These are phyloP conservation scores for Microbotryomycetes sp. DNA, from an alignment of 1,284 basidiomycete genomes.

Conservation along the genomic window DNA sequence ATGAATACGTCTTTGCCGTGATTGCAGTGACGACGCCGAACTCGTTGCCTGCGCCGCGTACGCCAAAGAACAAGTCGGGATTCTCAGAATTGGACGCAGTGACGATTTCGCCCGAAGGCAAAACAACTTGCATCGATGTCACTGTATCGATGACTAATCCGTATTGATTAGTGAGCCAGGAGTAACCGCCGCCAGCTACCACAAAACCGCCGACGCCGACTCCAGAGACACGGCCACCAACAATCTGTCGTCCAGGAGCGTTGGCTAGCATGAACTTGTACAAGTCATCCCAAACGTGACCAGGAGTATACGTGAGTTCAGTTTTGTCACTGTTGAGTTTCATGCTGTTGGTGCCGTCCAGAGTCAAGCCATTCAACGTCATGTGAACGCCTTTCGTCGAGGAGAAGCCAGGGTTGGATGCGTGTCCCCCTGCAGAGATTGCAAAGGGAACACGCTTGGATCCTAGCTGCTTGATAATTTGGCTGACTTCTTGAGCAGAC, in stretches of 20 bases:
- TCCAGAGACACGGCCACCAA: slow-evolving; percentile 51
- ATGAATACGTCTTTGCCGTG: slow-evolving; percentile 6
- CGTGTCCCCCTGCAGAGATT: slow-evolving; percentile 53
- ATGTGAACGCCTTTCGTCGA: slow-evolving; percentile 55
- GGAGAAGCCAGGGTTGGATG: slow-evolving; percentile 49
- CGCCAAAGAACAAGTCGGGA: slow-evolving; percentile 13
- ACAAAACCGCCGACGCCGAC: slow-evolving; percentile 23
- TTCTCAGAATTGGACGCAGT: slow-evolving; percentile 25
- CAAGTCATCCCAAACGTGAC: neutral
- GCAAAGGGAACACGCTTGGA: slow-evolving; percentile 3
- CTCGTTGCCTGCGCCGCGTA: slow-evolving; percentile 10
- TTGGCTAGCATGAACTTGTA: slow-evolving; percentile 46
- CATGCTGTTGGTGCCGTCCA: neutral
- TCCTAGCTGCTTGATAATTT: slow-evolving; percentile 15
- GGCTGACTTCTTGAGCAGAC: slow-evolving; percentile 7
- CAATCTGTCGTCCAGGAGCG: slow-evolving; percentile 47
- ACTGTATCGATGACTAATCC: slow-evolving; percentile 31
- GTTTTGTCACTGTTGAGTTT: neutral
- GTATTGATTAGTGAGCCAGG: slow-evolving; percentile 16
- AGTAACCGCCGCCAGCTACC: slow-evolving; percentile 20
- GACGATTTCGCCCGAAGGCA: slow-evolving; percentile 30
- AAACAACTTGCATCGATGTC: slow-evolving; percentile 26
- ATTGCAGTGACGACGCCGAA: slow-evolving; percentile 6
- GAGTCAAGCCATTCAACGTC: slow-evolving; percentile 49
- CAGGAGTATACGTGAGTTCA: neutral